Evolutionary conservation across 257 asterid genomes (phyloP).

Genomic region (Primulina huaijiensis): DNA sequence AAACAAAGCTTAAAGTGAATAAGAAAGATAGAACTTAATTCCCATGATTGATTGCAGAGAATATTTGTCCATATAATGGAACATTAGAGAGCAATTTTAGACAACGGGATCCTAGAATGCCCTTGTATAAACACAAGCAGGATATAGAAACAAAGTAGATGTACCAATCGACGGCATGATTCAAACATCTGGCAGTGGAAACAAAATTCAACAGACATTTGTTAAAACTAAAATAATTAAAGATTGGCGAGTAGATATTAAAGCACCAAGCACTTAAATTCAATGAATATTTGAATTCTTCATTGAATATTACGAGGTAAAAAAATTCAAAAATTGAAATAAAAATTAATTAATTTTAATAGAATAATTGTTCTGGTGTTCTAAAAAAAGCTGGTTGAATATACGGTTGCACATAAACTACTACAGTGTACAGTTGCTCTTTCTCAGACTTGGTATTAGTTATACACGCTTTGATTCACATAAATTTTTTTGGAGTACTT

Average conservation of each 20-base stretch:
- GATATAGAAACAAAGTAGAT: neutral
- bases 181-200: neutral
- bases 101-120: too few relatives aligned
- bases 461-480: neutral
- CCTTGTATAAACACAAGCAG: neutral
- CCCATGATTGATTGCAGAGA: conserved; percentile 1
- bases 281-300: neutral
- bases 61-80: neutral
- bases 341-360: too few relatives aligned
- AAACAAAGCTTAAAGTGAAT: neutral
- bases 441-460: neutral
- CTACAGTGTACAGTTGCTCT: neutral
- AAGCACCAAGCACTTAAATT: neutral
- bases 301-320: neutral
- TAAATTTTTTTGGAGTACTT: neutral
- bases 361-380: neutral
- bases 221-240: neutral
- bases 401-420: neutral
- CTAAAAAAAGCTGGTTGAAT: too few relatives aligned
- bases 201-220: neutral
- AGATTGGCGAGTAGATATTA: neutral
- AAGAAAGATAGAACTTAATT: neutral
- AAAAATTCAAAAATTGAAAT: too few relatives aligned
- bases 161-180: neutral
- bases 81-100: neutral